These are phyloP conservation scores for Xerocomellus dryophilus DNA, from an alignment of 768 basidiomycete genomes.

Conservation along the genomic window DNA sequence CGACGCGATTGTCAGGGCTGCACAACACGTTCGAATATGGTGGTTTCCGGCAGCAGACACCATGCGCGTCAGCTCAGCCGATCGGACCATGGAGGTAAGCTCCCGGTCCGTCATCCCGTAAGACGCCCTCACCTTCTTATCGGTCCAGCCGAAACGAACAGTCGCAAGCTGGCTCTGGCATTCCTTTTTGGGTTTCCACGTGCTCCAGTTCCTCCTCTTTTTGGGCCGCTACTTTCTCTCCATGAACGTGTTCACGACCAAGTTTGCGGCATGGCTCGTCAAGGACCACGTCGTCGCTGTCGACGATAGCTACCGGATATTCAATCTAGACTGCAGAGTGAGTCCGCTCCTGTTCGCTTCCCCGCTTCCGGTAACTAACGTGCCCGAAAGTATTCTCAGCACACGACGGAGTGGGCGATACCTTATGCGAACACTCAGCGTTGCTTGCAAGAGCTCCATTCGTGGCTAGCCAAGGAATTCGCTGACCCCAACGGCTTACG, in stretches of 20 bases:
- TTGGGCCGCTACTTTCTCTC: constrained; percentile 60
- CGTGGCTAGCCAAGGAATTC: constrained; percentile 69
- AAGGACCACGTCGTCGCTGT: constrained; percentile 54
- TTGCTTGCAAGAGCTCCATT: constrained; percentile 68
- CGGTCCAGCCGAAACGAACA: constrained; percentile 46
- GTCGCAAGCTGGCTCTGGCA: constrained; percentile 66
- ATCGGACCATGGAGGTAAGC: constrained; percentile 76
- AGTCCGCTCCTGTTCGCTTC: constrained; percentile 31
- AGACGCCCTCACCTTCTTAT: constrained; percentile 6
- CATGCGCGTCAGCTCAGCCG: constrained; percentile 68
- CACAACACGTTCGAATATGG: constrained; percentile 91
- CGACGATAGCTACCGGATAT: constrained; percentile 78
- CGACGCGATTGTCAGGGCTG: constrained; percentile 54
- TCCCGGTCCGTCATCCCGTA: constrained; percentile 14
- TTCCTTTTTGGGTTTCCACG: constrained; percentile 71
- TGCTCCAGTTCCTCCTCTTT: constrained; percentile 82
- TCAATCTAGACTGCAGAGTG: constrained; percentile 92
- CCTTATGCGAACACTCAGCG: constrained; percentile 63
- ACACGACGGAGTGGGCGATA: constrained; percentile 94
- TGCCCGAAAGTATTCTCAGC: constrained; percentile 63
- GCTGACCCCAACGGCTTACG: constrained; percentile 69
- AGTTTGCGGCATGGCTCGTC: constrained; percentile 67
- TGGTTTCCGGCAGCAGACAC: constrained; percentile 85
- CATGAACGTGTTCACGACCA: constrained; percentile 62
- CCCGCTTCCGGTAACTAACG: constrained; percentile 4